These are phyloP conservation scores for Solanum chacoense DNA, from an alignment of 305 asterid species.

Conservation along the genomic window DNA sequence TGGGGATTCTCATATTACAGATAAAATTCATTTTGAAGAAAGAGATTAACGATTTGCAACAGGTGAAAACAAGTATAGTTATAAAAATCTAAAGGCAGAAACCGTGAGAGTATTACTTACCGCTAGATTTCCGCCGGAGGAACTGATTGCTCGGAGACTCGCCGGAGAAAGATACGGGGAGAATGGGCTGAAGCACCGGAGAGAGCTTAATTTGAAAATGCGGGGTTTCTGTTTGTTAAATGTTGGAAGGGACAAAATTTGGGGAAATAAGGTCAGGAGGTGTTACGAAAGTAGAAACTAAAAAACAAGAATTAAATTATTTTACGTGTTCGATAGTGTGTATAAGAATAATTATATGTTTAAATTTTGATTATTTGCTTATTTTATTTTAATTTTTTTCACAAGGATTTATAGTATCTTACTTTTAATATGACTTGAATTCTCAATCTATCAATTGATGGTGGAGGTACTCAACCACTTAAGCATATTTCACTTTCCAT, in stretches of 20 bases:
- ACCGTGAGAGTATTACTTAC: neutral
- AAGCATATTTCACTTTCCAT: no score
- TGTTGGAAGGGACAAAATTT: neutral
- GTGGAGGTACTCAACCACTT: neutral
- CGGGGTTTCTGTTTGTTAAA: neutral
- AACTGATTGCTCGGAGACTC: neutral
- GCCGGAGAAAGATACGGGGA: neutral
- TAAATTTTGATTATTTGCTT: no score
- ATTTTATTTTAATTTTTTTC: no score
- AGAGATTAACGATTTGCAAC: neutral
- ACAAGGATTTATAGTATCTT: no score
- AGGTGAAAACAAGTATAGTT: neutral
- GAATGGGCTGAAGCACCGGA: neutral
- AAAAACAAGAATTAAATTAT: no score
- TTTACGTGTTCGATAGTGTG: neutral
- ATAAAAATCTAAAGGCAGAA: neutral
- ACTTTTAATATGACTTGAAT: no score
- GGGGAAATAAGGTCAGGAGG: neutral
- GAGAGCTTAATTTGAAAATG: neutral
- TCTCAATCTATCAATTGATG: no score
- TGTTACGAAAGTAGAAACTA: no score
- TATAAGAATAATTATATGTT: no score
- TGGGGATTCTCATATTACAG: neutral
- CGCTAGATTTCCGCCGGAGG: neutral
- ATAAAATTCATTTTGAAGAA: neutral